A percentile compares a stretch with the other conserved stretches of the same genome.
Evolutionary conservation across 345 rosid species (phyloP).

Genomic region (Sapria himalayana): DNA sequence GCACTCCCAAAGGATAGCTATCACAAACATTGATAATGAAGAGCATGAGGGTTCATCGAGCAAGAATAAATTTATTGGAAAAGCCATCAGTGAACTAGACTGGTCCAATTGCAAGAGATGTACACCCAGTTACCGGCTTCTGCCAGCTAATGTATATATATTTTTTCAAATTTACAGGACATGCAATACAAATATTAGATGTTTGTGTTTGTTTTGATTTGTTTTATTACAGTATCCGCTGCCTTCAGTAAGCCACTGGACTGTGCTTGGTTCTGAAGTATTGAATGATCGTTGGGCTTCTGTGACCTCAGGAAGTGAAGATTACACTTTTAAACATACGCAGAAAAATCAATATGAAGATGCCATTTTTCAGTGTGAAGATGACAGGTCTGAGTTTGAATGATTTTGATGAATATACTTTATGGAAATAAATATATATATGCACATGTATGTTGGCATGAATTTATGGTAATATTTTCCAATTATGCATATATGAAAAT

Average conservation of each 20-base stretch:
- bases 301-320: conserved; percentile 98
- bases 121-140: conserved; percentile 93
- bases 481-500: too few species aligned
- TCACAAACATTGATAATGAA: conserved; percentile 30
- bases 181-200: too few species aligned
- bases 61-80: conserved; percentile 61
- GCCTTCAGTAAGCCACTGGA: conserved; percentile 65
- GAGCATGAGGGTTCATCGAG: conserved; percentile 30
- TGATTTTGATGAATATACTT: too few species aligned
- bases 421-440: too few species aligned
- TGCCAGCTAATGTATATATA: conserved; percentile 58
- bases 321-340: conserved; percentile 97
- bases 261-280: conserved; percentile 61
- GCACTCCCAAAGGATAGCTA: conserved; percentile 33
- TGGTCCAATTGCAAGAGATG: conserved; percentile 88
- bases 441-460: too few species aligned
- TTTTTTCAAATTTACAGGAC: neutral
- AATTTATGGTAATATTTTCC: too few species aligned
- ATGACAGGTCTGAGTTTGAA: conserved; percentile 56
- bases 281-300: conserved; percentile 97
- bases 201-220: conserved; percentile 10
- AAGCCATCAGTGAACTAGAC: conserved; percentile 87
- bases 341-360: conserved; percentile 98
- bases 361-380: conserved; percentile 86
- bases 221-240: conserved; percentile 52